Conservation (phyloP, 2,329 filamentous ascomycete species). For the Camillea tinctor region DNA sequence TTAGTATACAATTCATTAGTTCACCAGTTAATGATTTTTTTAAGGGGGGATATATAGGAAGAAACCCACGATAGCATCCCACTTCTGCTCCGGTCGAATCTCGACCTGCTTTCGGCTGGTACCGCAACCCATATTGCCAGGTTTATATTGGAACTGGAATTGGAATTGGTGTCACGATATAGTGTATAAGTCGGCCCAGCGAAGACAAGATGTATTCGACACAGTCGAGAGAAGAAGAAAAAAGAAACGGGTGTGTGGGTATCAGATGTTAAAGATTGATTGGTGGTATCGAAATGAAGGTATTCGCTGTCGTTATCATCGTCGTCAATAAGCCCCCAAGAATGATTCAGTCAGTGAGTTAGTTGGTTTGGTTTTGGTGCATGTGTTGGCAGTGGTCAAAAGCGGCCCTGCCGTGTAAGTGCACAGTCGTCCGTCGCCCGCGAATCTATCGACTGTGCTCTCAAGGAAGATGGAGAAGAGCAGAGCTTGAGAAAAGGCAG, state of each 20-base stretch:
- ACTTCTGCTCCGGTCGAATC: constrained; percentile 81
- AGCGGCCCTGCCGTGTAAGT: constrained; percentile 41
- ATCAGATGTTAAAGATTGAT: constrained; percentile 21
- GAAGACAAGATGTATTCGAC: constrained; percentile 12
- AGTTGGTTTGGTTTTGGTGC: constrained; percentile 1
- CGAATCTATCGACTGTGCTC: constrained; percentile 46
- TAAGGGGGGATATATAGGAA: neutral
- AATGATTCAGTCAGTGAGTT: constrained; percentile 12
- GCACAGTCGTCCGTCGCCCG: constrained; percentile 50
- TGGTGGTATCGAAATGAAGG: constrained; percentile 20
- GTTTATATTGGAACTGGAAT: constrained; percentile 4
- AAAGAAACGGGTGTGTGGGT: constrained; percentile 11
- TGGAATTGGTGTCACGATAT: neutral
- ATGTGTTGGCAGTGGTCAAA: constrained; percentile 19
- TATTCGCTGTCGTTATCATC: constrained; percentile 20
- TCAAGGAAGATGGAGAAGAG: constrained; percentile 20
- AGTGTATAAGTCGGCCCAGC: constrained; percentile 12
- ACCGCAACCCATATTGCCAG: constrained; percentile 62
- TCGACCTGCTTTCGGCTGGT: constrained; percentile 60
- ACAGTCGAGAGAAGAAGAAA: constrained; percentile 16
- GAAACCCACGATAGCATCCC: constrained; percentile 81
- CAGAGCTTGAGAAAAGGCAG: constrained; percentile 14
- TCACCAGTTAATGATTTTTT: neutral
- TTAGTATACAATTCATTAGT: constrained; percentile 6
- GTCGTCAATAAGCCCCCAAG: constrained; percentile 19